These are phyloP conservation scores for Globisporangium paroecandrum DNA, from an alignment of 352 stramenopile species.

Conservation along the genomic window DNA sequence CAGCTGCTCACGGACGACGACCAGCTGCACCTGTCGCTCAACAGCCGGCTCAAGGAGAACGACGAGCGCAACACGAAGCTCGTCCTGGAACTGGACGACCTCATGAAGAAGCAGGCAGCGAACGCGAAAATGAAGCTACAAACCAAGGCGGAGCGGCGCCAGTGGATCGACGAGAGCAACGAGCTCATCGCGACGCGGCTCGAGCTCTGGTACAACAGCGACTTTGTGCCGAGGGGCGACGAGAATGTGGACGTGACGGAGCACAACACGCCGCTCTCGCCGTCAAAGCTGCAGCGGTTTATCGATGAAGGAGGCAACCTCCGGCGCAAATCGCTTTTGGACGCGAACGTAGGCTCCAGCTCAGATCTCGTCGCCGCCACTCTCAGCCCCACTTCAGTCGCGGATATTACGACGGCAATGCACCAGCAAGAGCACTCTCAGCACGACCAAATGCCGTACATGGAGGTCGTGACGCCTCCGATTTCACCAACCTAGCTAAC, in stretches of 20 bases:
- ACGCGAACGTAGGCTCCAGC: no score
- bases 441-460: neutral
- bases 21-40: conserved; percentile 24
- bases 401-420: neutral
- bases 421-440: neutral
- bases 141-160: conserved; percentile 25
- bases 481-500: conserved; percentile 1
- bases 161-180: conserved; percentile 33
- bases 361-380: neutral
- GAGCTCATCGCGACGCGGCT: conserved; percentile 28
- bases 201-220: conserved; percentile 28
- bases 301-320: conserved; percentile 52
- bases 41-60: conserved; percentile 6
- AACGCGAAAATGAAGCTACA: conserved; percentile 39
- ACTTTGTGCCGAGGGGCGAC: conserved; percentile 20
- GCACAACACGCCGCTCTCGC: conserved; percentile 28
- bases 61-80: conserved; percentile 7
- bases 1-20: conserved; percentile 21
- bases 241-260: conserved; percentile 35
- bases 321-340: conserved; percentile 21
- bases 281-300: conserved; percentile 38
- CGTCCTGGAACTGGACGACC: conserved; percentile 5
- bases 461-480: conserved; percentile 13
- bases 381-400: neutral
- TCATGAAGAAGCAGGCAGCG: conserved; percentile 6